Percentiles rank a stretch among this genome's conserved stretches.
phyloP scores from a whole-genome alignment of 169 alveolate genomes.

The Amoebophrya sp. region DNA sequence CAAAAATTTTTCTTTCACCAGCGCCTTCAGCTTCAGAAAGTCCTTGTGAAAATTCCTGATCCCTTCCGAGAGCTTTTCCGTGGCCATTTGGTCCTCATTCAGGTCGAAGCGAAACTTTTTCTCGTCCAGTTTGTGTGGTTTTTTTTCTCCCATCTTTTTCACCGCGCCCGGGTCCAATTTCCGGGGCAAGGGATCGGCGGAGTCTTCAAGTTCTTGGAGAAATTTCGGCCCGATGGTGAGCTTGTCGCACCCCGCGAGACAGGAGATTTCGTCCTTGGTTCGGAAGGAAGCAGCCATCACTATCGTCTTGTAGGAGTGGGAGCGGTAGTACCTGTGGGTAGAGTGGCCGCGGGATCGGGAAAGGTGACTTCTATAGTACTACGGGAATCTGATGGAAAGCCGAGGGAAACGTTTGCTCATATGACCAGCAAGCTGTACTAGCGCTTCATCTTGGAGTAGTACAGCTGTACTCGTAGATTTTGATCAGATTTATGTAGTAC shows the following conservation, averaged over 20 bases:
- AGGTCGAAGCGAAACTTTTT: constrained; percentile 37
- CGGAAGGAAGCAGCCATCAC: constrained; percentile 72
- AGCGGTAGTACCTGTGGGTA: constrained; percentile 32
- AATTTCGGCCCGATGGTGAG: constrained; percentile 61
- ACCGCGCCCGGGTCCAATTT: neutral
- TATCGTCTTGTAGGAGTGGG: constrained; percentile 45
- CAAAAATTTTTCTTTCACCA: no score
- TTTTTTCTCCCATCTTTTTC: neutral
- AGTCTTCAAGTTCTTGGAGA: constrained; percentile 41
- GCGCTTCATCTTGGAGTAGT: neutral
- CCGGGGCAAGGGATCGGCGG: neutral
- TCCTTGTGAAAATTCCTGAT: constrained; percentile 55
- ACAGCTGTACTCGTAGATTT: neutral
- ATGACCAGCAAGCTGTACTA: neutral
- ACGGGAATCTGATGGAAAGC: neutral
- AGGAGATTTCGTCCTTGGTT: constrained; percentile 50
- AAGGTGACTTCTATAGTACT: neutral
- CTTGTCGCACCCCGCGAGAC: constrained; percentile 64
- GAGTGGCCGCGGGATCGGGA: no score
- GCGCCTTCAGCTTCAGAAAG: no score
- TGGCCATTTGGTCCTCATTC: constrained; percentile 57
- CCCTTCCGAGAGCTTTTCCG: constrained; percentile 64
- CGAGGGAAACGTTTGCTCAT: neutral
- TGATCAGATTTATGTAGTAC: constrained; percentile 16
- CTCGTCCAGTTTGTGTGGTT: constrained; percentile 23